Percentiles rank a stretch among this genome's conserved stretches.
Evolutionary conservation across 1,139 yeast genomes (phyloP).

Genomic region (Pichia sp.): DNA sequence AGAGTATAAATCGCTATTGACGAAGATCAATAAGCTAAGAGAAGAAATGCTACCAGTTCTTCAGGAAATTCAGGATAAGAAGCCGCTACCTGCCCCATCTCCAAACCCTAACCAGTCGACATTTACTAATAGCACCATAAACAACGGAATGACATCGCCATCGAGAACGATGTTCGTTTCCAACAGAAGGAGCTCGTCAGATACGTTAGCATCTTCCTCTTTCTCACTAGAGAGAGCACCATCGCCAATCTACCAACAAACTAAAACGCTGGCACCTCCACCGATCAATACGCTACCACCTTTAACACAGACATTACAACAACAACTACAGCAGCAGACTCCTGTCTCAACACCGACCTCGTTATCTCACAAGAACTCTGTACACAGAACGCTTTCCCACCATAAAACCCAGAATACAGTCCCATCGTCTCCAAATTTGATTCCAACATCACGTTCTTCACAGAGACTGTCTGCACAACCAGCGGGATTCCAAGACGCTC

Average conservation of each 20-base stretch:
- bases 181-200: conserved; percentile 2
- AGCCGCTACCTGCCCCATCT: conserved; percentile 57
- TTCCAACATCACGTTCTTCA: not conserved
- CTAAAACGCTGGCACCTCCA: too few relatives aligned
- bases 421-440: not conserved
- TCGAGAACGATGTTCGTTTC: conserved; percentile 4
- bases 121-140: not conserved
- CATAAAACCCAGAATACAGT: not conserved
- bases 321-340: not conserved
- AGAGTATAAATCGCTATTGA: conserved; percentile 43
- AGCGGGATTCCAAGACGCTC: not conserved
- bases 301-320: not conserved
- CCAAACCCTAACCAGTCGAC: not conserved
- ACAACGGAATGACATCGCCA: not conserved
- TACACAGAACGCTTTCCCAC: not conserved
- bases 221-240: not conserved
- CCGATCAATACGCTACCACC: too few relatives aligned
- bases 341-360: not conserved
- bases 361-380: not conserved
- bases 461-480: not conserved
- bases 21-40: conserved; percentile 48
- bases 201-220: not conserved
- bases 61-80: conserved; percentile 49
- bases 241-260: not conserved
- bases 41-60: conserved; percentile 55